A percentile compares a stretch with the other conserved stretches of the same genome.
These are phyloP conservation scores for Suhomyces vadensis DNA, from an alignment of 805 yeast genomes.

Conservation along the genomic window DNA sequence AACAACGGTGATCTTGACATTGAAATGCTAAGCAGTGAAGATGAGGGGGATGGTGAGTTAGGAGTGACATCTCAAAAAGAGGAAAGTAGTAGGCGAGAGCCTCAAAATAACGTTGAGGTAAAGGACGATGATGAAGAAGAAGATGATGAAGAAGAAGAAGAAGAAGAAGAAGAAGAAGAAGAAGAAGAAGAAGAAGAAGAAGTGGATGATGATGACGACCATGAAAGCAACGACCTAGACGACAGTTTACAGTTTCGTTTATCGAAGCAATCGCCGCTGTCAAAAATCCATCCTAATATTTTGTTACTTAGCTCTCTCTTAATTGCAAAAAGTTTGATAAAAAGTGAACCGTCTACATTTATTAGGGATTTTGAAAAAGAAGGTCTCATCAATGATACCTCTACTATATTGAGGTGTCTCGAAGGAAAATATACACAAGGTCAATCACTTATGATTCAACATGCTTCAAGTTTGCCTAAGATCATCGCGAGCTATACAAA, in stretches of 20 bases:
- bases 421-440: slow-evolving; percentile 9
- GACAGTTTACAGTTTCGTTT: slow-evolving; percentile 12
- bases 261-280: not conserved
- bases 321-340: slow-evolving; percentile 46
- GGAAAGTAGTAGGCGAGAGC: slow-evolving; percentile 2
- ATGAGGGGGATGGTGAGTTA: slow-evolving; percentile 9
- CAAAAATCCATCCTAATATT: slow-evolving; percentile 33
- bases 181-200: slow-evolving; percentile 5
- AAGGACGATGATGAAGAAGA: slow-evolving; percentile 6
- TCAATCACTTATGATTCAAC: slow-evolving; percentile 8
- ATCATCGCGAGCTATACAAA: slow-evolving; percentile 19
- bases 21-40: slow-evolving; percentile 13
- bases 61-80: slow-evolving; percentile 3
- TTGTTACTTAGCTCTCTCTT: slow-evolving; percentile 54
- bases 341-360: slow-evolving; percentile 43
- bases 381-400: slow-evolving; percentile 62
- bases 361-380: slow-evolving; percentile 61
- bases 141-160: slow-evolving; percentile 3
- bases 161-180: not conserved
- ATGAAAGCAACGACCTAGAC: slow-evolving; percentile 3
- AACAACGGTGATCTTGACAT: slow-evolving; percentile 11
- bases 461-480: slow-evolving; percentile 21
- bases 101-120: slow-evolving; percentile 8
- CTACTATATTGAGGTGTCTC: slow-evolving; percentile 28
- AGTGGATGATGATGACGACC: not conserved